phyloP scores from a whole-genome alignment of 441 rosid genomes.

The Biscutella auriculata region DNA sequence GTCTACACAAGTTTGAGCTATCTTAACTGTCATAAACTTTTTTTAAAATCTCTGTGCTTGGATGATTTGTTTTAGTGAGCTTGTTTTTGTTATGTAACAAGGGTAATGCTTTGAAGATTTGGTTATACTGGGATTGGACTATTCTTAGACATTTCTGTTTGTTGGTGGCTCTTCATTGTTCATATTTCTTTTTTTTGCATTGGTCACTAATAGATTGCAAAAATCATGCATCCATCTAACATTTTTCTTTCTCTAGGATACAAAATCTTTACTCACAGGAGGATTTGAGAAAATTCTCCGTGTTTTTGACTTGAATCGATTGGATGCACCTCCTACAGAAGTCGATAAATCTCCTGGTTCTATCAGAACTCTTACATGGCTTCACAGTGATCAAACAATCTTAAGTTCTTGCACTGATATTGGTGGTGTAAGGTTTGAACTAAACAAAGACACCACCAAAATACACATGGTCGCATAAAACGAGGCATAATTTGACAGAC shows the following conservation, averaged over 20 bases:
- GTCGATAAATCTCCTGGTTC: conserved; percentile 83
- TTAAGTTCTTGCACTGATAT: conserved; percentile 79
- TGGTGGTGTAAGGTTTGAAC: conserved; percentile 77
- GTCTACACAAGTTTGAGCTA: no score
- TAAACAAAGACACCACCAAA: not conserved
- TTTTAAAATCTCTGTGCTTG: no score
- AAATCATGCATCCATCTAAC: not conserved
- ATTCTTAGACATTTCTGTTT: no score
- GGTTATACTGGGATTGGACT: no score
- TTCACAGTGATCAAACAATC: conserved; percentile 88
- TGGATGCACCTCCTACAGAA: conserved; percentile 78
- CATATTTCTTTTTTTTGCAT: no score
- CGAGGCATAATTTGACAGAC: not conserved
- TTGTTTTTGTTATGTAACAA: no score
- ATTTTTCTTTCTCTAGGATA: conserved; percentile 40
- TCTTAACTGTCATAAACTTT: no score
- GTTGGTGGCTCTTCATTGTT: no score
- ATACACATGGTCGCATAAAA: not conserved
- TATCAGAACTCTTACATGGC: conserved; percentile 87
- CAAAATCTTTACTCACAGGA: conserved; percentile 70
- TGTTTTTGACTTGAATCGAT: conserved; percentile 72
- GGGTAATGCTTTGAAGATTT: no score
- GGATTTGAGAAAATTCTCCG: conserved; percentile 90
- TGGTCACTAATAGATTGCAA: no score
- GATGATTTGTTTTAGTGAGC: no score